phyloP scores from a whole-genome alignment of 805 yeast genomes.

The Saitoella complicata region DNA sequence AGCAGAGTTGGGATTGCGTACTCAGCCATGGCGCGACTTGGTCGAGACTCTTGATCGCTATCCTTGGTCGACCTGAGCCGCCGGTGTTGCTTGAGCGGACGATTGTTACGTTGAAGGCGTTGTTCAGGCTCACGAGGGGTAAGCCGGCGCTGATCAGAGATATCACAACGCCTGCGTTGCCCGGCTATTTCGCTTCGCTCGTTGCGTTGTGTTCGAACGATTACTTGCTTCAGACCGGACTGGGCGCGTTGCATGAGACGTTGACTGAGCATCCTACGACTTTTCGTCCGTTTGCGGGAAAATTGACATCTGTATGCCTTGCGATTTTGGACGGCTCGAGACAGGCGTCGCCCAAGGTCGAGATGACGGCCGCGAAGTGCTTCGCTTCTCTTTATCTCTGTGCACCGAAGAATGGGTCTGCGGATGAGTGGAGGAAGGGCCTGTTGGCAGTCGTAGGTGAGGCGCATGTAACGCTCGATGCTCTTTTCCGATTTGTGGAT shows the following conservation, averaged over 20 bases:
- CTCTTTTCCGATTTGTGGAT: neutral
- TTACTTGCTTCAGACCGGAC: neutral
- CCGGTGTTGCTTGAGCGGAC: neutral
- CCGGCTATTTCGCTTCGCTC: neutral
- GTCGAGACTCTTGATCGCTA: neutral
- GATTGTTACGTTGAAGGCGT: neutral
- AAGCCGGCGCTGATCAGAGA: neutral
- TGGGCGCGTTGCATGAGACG: neutral
- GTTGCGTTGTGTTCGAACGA: neutral
- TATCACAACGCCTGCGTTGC: neutral
- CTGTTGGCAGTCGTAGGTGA: neutral
- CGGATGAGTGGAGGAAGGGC: neutral
- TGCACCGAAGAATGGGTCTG: neutral
- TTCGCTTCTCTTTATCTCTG: neutral
- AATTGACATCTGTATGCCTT: neutral
- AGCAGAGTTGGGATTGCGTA: slow-evolving; percentile 1
- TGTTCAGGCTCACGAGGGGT: neutral
- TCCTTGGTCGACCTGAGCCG: neutral
- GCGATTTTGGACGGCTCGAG: neutral
- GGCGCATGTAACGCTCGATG: neutral
- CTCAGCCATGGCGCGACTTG: slow-evolving; percentile 1
- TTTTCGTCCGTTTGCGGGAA: neutral
- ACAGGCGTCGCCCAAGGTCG: neutral
- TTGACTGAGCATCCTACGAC: neutral
- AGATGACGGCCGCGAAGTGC: neutral